Conservation (phyloP, 2,329 filamentous ascomycete genomes). For the Alternaria gansuensis region DNA sequence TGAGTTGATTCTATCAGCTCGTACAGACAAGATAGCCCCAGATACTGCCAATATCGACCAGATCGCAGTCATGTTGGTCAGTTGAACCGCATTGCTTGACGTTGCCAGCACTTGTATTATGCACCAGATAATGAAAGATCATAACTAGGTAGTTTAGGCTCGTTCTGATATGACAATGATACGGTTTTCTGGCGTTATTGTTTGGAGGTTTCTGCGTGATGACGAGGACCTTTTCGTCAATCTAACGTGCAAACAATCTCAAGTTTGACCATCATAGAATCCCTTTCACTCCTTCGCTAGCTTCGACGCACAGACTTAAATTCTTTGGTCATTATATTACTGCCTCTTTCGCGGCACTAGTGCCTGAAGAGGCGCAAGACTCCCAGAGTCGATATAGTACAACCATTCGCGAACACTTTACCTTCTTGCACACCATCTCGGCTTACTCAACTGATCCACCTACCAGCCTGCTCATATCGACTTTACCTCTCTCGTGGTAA, state of each 20-base stretch:
- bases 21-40: too few relatives aligned
- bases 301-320: neutral
- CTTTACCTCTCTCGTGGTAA: too few relatives aligned
- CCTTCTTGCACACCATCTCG: neutral
- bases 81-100: too few relatives aligned
- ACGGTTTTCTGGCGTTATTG: rapidly evolving
- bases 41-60: too few relatives aligned
- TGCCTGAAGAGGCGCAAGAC: neutral
- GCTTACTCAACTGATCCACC: neutral
- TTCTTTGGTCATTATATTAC: neutral
- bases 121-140: neutral
- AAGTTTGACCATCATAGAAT: neutral
- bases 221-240: neutral
- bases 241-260: neutral
- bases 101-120: too few relatives aligned
- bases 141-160: neutral
- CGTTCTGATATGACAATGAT: neutral
- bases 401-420: neutral
- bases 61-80: too few relatives aligned
- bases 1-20: too few relatives aligned
- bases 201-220: neutral
- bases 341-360: neutral
- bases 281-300: neutral
- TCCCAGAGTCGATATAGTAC: neutral
- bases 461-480: neutral